Conservation (phyloP, 495 filamentous ascomycete genomes). For the Hyaloscypha bicolor region DNA sequence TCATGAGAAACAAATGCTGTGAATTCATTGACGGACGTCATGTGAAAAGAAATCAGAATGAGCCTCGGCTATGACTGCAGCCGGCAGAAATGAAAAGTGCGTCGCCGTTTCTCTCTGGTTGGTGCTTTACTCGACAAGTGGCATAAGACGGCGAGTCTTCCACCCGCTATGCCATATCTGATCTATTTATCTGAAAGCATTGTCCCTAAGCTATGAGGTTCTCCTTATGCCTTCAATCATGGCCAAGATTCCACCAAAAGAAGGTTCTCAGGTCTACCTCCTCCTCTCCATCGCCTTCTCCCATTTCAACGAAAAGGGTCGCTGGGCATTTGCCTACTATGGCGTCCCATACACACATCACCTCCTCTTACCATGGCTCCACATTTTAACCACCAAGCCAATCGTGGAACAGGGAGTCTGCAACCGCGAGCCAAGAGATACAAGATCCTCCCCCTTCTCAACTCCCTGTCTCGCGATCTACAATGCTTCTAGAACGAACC, state of each 20-base stretch:
- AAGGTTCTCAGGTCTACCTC: conserved; percentile 10
- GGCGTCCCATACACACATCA: conserved; percentile 15
- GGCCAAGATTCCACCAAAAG: not conserved
- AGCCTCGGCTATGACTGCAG: too few relatives aligned
- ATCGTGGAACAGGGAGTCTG: conserved; percentile 3
- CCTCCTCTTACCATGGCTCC: conserved; percentile 15
- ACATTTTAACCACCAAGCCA: conserved; percentile 10
- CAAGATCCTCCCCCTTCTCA: conserved; percentile 9
- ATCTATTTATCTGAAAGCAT: not conserved
- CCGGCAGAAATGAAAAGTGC: too few relatives aligned
- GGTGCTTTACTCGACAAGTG: not conserved
- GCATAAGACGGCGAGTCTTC: conserved; percentile 3
- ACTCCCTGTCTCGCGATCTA: conserved; percentile 20
- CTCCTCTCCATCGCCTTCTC: conserved; percentile 16
- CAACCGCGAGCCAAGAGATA: conserved; percentile 10
- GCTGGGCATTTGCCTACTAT: conserved; percentile 19
- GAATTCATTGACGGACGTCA: too few relatives aligned
- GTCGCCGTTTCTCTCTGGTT: too few relatives aligned
- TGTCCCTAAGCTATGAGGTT: too few relatives aligned
- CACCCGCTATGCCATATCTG: not conserved
- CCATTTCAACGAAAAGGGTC: conserved; percentile 22
- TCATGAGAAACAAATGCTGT: too few relatives aligned
- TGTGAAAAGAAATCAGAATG: too few relatives aligned
- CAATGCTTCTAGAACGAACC: conserved; percentile 8
- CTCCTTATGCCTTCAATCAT: not conserved